These are phyloP conservation scores for Botrytis tulipae DNA, from an alignment of 2,329 filamentous ascomycete species.

Conservation along the genomic window DNA sequence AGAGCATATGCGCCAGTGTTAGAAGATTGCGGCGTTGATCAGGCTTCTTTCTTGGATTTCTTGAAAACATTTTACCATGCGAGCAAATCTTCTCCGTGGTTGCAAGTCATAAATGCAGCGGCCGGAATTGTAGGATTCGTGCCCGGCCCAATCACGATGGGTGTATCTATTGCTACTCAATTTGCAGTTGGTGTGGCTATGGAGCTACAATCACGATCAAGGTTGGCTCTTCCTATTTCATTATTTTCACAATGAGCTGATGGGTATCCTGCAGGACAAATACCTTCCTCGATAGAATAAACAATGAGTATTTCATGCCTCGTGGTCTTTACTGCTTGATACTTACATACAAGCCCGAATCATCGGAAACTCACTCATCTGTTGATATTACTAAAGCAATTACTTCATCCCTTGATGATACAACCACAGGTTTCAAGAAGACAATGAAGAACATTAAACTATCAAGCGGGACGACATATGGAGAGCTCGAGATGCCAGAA, in stretches of 20 bases:
- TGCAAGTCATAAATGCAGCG: conserved; percentile 45
- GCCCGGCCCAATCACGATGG: conserved; percentile 44
- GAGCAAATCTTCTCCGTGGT: conserved; percentile 41
- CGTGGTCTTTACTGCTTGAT: conserved; percentile 55
- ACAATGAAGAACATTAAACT: conserved; percentile 39
- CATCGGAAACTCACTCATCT: conserved; percentile 24
- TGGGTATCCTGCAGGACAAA: conserved; percentile 40
- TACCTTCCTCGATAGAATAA: conserved; percentile 54
- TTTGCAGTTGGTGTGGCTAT: conserved; percentile 44
- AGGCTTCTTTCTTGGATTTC: conserved; percentile 50
- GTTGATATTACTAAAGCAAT: conserved; percentile 42
- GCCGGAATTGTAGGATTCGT: conserved; percentile 40
- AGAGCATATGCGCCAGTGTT: conserved; percentile 53
- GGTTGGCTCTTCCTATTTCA: conserved; percentile 23
- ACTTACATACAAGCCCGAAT: conserved; percentile 51
- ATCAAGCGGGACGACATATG: conserved; percentile 41
- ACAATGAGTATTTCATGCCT: conserved; percentile 56
- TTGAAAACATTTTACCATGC: conserved; percentile 48
- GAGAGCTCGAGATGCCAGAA: conserved; percentile 42
- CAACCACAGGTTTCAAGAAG: conserved; percentile 30
- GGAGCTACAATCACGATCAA: conserved; percentile 36
- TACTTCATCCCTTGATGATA: conserved; percentile 37
- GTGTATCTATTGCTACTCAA: conserved; percentile 46
- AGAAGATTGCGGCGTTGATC: conserved; percentile 46
- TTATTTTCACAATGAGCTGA: conserved; percentile 12